Evolutionary conservation across 2,329 filamentous ascomycete genomes (phyloP).

Genomic region (Hypomyces perniciosus): DNA sequence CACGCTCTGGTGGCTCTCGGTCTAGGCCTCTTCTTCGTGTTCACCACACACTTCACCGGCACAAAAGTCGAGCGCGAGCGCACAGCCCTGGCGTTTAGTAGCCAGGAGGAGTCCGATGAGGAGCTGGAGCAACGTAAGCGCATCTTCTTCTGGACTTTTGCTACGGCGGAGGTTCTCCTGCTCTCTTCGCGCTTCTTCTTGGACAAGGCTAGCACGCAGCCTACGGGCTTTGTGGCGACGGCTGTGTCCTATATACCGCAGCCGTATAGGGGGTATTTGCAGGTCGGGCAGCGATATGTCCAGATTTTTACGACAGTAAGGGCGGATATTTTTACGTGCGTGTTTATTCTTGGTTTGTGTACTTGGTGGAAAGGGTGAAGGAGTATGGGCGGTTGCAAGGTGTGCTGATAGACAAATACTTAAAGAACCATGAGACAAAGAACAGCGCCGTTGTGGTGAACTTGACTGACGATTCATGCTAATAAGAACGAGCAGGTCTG

Average conservation of each 20-base stretch:
- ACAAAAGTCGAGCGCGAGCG: constrained; percentile 54
- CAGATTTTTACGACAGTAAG: constrained; percentile 68
- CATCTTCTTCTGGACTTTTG: constrained; percentile 72
- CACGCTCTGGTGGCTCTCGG: constrained; percentile 66
- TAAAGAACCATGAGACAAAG: too few relatives aligned
- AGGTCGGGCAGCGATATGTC: constrained; percentile 57
- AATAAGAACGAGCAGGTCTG: neutral
- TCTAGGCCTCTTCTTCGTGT: constrained; percentile 64
- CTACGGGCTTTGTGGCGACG: constrained; percentile 57
- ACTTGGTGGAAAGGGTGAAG: constrained; percentile 35
- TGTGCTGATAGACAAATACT: too few relatives aligned
- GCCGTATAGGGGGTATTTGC: constrained; percentile 55
- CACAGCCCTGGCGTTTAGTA: constrained; percentile 21
- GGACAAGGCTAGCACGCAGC: constrained; percentile 54
- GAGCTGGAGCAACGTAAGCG: constrained; percentile 28
- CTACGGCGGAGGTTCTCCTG: constrained; percentile 67
- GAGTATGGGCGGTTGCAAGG: neutral
- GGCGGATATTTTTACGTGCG: constrained; percentile 66
- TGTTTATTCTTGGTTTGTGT: constrained; percentile 65
- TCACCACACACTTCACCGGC: constrained; percentile 64
- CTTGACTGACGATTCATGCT: neutral
- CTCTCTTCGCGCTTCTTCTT: constrained; percentile 66
- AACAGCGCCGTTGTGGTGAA: neutral
- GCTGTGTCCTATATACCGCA: constrained; percentile 60
- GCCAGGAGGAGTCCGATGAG: constrained; percentile 20